Conservation (phyloP, 2,329 filamentous ascomycete species). For the Cercospora sp. region DNA sequence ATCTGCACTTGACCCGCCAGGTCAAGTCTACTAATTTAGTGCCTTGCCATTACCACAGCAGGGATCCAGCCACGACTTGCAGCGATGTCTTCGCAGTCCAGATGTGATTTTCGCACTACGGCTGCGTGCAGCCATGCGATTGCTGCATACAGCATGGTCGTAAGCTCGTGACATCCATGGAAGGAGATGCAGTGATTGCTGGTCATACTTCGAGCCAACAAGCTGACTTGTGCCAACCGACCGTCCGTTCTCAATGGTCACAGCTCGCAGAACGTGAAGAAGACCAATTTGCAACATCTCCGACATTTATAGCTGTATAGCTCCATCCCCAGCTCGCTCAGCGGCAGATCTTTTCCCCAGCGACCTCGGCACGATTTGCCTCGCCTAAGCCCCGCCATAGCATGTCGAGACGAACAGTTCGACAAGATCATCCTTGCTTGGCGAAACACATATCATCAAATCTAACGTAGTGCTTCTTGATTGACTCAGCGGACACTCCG, state of each 20-base stretch:
- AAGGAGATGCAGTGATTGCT: neutral
- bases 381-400: neutral
- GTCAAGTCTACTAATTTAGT: neutral
- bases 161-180: neutral
- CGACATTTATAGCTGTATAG: neutral
- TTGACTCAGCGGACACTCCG: no score
- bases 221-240: neutral
- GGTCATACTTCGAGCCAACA: neutral
- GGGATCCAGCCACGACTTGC: neutral
- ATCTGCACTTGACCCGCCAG: neutral
- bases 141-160: neutral
- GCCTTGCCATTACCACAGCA: neutral
- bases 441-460: neutral
- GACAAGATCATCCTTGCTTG: neutral
- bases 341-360: slow-evolving; percentile 1
- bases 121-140: neutral
- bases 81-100: neutral
- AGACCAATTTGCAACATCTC: no score
- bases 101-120: neutral
- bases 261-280: no score
- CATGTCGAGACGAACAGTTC: neutral
- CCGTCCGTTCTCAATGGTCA: no score
- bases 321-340: neutral
- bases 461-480: neutral
- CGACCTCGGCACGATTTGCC: slow-evolving; percentile 7